Conservation (phyloP, 2,329 filamentous ascomycete genomes). For the Cadophora gregata region DNA sequence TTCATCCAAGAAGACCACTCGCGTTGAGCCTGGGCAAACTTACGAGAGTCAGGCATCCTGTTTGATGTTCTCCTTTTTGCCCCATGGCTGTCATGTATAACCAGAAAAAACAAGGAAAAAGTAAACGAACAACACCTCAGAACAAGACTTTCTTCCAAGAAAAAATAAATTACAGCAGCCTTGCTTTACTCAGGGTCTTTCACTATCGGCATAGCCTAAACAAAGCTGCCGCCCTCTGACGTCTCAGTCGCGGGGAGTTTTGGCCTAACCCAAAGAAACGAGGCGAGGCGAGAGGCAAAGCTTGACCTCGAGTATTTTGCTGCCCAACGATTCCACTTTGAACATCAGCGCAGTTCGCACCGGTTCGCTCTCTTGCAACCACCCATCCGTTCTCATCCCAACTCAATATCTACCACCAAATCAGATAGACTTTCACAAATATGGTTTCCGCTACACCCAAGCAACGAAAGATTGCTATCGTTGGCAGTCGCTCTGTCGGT, state of each 20-base stretch:
- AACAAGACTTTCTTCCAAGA: background rate
- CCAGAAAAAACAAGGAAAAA: background rate
- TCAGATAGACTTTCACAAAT: background rate
- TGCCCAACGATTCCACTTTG: slow-evolving; percentile 8
- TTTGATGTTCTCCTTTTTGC: background rate
- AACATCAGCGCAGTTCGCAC: slow-evolving; percentile 5
- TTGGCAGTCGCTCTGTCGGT: slow-evolving; percentile 92
- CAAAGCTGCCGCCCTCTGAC: slow-evolving; percentile 13
- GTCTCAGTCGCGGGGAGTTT: background rate
- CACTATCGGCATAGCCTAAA: background rate
- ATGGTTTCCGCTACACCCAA: slow-evolving; percentile 56
- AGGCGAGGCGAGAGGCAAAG: background rate
- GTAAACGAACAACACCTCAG: background rate
- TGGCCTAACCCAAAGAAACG: slow-evolving; percentile 8
- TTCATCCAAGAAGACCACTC: background rate
- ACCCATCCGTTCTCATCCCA: background rate
- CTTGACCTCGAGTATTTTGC: slow-evolving; percentile 8
- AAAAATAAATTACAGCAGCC: background rate
- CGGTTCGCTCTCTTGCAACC: slow-evolving; percentile 6
- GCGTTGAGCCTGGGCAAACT: background rate
- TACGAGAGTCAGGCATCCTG: background rate
- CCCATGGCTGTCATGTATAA: too few relatives aligned
- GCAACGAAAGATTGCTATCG: slow-evolving; percentile 94
- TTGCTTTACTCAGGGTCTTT: background rate
- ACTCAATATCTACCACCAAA: background rate